Conservation (phyloP, 768 basidiomycete species). For the Lactarius sanguifluus region DNA sequence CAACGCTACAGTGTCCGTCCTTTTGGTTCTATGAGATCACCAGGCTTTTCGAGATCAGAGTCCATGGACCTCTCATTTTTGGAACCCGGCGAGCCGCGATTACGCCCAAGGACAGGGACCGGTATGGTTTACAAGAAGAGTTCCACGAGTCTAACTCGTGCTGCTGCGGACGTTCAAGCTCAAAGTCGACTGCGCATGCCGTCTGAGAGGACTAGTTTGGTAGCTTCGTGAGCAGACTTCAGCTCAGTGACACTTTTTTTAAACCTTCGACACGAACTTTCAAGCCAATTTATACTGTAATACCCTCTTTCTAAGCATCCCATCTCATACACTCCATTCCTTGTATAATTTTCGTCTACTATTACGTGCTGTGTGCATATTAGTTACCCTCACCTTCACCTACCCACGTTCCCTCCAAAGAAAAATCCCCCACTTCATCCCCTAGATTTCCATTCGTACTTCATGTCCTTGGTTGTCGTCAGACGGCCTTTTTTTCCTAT, state of each 20-base stretch:
- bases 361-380: conserved; percentile 24
- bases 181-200: conserved; percentile 28
- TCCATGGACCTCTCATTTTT: conserved; percentile 8
- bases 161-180: conserved; percentile 27
- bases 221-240: conserved; percentile 5
- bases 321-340: conserved; percentile 9
- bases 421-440: background rate
- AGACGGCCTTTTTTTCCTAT: conserved; percentile 10
- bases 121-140: conserved; percentile 31
- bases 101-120: conserved; percentile 29
- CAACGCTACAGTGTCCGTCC: conserved; percentile 17
- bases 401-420: background rate
- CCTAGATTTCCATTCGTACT: conserved; percentile 1
- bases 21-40: background rate
- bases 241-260: background rate
- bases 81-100: conserved; percentile 16
- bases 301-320: conserved; percentile 9
- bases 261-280: too few species aligned
- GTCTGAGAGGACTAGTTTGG: conserved; percentile 2
- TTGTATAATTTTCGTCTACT: conserved; percentile 17
- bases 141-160: conserved; percentile 19
- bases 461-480: conserved; percentile 4
- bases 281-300: conserved; percentile 12
- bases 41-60: conserved; percentile 12
- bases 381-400: conserved; percentile 10